Conservation (phyloP, 2,329 filamentous ascomycete genomes). For the Penicillium sp. region DNA sequence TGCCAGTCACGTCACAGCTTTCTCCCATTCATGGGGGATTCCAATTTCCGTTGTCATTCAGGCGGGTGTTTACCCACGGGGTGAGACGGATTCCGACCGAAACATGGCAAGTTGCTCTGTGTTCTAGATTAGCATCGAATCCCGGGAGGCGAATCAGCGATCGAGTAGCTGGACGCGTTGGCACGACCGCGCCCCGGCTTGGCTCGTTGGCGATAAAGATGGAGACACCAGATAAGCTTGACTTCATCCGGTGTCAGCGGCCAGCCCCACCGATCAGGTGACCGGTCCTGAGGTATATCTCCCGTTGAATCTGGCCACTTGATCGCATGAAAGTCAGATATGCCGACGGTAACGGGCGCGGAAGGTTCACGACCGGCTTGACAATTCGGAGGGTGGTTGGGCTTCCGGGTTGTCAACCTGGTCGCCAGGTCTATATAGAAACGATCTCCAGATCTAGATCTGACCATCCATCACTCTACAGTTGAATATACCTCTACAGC, state of each 20-base stretch:
- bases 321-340: slow-evolving; percentile 9
- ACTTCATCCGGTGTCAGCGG: slow-evolving; percentile 1
- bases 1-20: no score
- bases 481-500: not conserved
- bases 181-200: no score
- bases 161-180: no score
- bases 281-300: slow-evolving; percentile 19
- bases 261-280: slow-evolving; percentile 19
- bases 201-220: no score
- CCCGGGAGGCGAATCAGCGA: no score
- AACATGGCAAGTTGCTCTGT: no score
- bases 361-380: slow-evolving; percentile 7
- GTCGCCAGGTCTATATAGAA: slow-evolving; percentile 20
- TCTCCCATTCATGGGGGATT: no score
- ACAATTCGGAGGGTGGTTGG: slow-evolving; percentile 6
- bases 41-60: no score
- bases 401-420: slow-evolving; percentile 8
- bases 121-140: no score
- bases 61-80: no score
- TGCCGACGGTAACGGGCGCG: slow-evolving; percentile 12
- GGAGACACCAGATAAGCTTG: no score
- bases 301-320: slow-evolving; percentile 16
- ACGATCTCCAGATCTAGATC: slow-evolving; percentile 9
- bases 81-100: no score
- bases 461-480: slow-evolving; percentile 4